phyloP scores from a whole-genome alignment of 768 basidiomycete genomes.

The Pleurotus pulmonarius region DNA sequence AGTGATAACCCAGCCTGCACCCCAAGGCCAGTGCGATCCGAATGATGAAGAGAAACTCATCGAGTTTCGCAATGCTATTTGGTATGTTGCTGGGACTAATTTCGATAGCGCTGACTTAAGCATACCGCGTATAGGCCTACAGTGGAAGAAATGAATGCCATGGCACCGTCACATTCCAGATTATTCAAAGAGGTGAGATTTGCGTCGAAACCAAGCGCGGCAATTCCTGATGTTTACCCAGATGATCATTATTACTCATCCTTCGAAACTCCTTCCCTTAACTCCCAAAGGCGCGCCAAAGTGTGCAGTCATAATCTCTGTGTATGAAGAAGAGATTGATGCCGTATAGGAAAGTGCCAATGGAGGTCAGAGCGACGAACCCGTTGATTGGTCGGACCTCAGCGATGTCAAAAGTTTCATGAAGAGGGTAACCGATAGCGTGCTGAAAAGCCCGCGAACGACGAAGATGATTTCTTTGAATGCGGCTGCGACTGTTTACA shows the following conservation, averaged over 20 bases:
- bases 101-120: not conserved
- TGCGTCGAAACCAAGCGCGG: not conserved
- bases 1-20: slow-evolving; percentile 25
- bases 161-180: slow-evolving; percentile 29
- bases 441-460: slow-evolving; percentile 19
- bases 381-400: slow-evolving; percentile 11
- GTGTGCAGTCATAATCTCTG: slow-evolving; percentile 26
- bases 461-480: slow-evolving; percentile 26
- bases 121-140: slow-evolving; percentile 21
- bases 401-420: slow-evolving; percentile 19
- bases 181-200: slow-evolving; percentile 5
- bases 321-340: slow-evolving; percentile 38
- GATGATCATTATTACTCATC: slow-evolving; percentile 33
- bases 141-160: slow-evolving; percentile 48
- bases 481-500: slow-evolving; percentile 28
- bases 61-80: slow-evolving; percentile 28
- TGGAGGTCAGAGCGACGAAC: slow-evolving; percentile 7
- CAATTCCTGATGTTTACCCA: not conserved
- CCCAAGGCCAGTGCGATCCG: slow-evolving; percentile 23
- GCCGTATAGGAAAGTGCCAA: slow-evolving; percentile 20
- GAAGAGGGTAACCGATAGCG: slow-evolving; percentile 21
- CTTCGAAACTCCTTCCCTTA: slow-evolving; percentile 17
- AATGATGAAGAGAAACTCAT: slow-evolving; percentile 21
- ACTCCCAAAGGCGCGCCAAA: slow-evolving; percentile 33
- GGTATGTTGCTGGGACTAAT: slow-evolving; percentile 14